A percentile compares a stretch with the other conserved stretches of the same genome.
Conservation (phyloP, 345 rosid species). For the Eutrema japonicum region DNA sequence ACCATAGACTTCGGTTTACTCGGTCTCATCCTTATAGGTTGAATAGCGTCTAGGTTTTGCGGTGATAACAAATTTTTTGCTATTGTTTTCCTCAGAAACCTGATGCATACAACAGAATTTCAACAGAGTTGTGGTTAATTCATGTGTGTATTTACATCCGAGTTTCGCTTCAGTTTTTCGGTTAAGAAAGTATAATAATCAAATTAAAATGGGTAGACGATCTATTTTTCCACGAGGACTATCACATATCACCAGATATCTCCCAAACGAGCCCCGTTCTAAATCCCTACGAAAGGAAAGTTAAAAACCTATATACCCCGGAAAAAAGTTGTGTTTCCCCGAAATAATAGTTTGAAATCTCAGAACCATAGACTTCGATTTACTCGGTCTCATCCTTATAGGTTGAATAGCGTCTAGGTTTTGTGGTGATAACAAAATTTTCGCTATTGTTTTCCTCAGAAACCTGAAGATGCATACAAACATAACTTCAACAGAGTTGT, state of each 20-base stretch:
- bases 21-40: slow-evolving; percentile 25
- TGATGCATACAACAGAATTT: slow-evolving; percentile 13
- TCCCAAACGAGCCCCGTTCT: no score
- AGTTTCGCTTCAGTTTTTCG: background rate
- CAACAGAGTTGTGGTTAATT: slow-evolving; percentile 1
- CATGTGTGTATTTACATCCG: background rate
- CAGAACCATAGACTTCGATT: no score
- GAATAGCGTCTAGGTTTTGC: background rate
- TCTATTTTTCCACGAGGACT: no score
- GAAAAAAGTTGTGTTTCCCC: no score
- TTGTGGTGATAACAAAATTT: slow-evolving; percentile 12
- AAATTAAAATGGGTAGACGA: background rate
- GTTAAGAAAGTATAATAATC: background rate
- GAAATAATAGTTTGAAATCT: no score
- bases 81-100: slow-evolving; percentile 31
- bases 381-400: slow-evolving; percentile 17
- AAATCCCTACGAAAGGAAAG: no score
- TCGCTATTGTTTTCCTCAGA: slow-evolving; percentile 23
- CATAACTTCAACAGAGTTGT: slow-evolving; percentile 8
- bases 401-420: background rate
- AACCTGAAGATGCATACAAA: slow-evolving; percentile 28
- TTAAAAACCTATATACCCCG: no score
- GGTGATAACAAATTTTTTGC: slow-evolving; percentile 18
- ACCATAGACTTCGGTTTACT: no score
- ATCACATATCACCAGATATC: no score